Percentiles rank a stretch among this genome's conserved stretches.
These are phyloP conservation scores for Epichloe sibirici DNA, from an alignment of 2,329 filamentous ascomycete genomes.

Conservation along the genomic window DNA sequence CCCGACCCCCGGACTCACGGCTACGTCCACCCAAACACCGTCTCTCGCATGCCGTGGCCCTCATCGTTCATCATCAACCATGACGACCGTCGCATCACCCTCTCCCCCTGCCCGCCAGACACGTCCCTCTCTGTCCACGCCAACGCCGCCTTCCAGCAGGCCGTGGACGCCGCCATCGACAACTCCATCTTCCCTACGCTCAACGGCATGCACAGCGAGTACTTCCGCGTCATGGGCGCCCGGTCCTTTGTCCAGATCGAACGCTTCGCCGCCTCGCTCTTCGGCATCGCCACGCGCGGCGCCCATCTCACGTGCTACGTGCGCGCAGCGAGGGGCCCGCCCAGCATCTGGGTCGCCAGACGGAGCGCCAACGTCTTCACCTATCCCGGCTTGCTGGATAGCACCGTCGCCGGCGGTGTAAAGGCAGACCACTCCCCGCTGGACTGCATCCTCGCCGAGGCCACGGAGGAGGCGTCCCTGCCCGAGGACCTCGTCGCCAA, in stretches of 20 bases:
- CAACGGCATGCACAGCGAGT: constrained; percentile 29
- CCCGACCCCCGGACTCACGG: constrained; percentile 35
- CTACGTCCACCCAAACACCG: constrained; percentile 33
- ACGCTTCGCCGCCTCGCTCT: constrained; percentile 48
- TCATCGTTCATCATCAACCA: constrained; percentile 24
- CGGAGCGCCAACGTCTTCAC: constrained; percentile 56
- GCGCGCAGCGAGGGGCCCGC: constrained; percentile 15
- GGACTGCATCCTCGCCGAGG: constrained; percentile 59
- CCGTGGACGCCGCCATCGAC: constrained; percentile 26
- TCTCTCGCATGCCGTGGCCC: constrained; percentile 36
- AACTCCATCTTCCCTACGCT: constrained; percentile 25
- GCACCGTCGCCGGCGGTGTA: constrained; percentile 69
- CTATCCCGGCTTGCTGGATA: constrained; percentile 65
- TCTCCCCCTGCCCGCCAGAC: constrained; percentile 15
- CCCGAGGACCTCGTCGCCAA: constrained; percentile 15
- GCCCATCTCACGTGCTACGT: constrained; percentile 55
- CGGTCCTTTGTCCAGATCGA: constrained; percentile 37
- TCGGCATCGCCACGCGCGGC: constrained; percentile 55
- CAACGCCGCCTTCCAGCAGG: constrained; percentile 26
- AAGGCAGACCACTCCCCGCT: constrained; percentile 53
- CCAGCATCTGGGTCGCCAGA: constrained; percentile 62
- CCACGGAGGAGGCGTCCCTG: constrained; percentile 54
- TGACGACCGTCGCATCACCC: constrained; percentile 17
- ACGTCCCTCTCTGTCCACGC: constrained; percentile 17
- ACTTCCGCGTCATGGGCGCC: constrained; percentile 28